Percentiles rank a stretch among this genome's conserved stretches.
Evolutionary conservation across 2,329 filamentous ascomycete genomes (phyloP).

Genomic region (Botrytis byssoidea): DNA sequence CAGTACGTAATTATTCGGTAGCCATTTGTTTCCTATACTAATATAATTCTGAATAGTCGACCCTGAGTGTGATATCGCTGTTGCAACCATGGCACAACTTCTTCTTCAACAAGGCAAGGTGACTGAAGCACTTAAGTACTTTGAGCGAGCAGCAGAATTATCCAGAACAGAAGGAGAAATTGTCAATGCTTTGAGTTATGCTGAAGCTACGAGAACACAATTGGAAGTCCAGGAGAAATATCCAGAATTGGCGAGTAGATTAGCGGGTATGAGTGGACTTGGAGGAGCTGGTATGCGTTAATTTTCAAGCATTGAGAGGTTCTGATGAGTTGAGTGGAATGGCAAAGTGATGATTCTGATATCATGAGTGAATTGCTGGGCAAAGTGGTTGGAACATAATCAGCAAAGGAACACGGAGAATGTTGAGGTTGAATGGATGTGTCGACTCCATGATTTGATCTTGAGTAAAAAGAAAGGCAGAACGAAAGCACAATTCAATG

Average conservation of each 20-base stretch:
- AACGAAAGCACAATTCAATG: slow-evolving; percentile 14
- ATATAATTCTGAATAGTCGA: slow-evolving; percentile 62
- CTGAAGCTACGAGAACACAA: slow-evolving; percentile 94
- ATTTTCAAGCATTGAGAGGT: slow-evolving; percentile 14
- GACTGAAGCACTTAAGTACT: slow-evolving; percentile 90
- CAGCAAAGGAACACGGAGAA: background rate
- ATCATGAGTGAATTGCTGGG: background rate
- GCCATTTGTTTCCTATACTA: slow-evolving; percentile 6
- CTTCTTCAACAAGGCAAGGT: slow-evolving; percentile 98
- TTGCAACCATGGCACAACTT: slow-evolving; percentile 97
- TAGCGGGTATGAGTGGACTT: slow-evolving; percentile 57
- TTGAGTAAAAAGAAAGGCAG: slow-evolving; percentile 17
- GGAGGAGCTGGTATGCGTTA: slow-evolving; percentile 34
- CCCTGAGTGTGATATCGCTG: slow-evolving; percentile 96
- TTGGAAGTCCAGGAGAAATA: slow-evolving; percentile 89
- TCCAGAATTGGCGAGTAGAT: slow-evolving; percentile 71
- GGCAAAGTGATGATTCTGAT: background rate
- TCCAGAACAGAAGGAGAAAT: slow-evolving; percentile 94
- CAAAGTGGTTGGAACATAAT: background rate
- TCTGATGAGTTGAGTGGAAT: too few species aligned
- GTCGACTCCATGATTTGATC: slow-evolving; percentile 18
- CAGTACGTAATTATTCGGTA: slow-evolving; percentile 57
- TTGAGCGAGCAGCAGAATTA: slow-evolving; percentile 92
- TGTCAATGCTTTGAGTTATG: slow-evolving; percentile 93
- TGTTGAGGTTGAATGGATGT: slow-evolving; percentile 11